Conservation (phyloP, 148 eudicot species). For the Fagopyrum esculentum region DNA sequence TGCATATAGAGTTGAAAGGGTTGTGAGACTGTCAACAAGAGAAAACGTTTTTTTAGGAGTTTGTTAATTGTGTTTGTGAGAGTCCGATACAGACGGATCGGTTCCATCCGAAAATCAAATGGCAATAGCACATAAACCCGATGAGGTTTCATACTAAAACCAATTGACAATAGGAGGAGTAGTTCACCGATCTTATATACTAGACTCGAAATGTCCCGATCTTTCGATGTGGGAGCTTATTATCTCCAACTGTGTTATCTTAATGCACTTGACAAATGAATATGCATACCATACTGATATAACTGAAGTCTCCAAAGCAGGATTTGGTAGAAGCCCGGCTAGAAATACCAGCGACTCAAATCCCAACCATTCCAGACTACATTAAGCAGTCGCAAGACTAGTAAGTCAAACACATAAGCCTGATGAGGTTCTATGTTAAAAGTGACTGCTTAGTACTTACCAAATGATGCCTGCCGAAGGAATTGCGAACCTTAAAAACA, state of each 20-base stretch:
- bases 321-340: slow-evolving; percentile 76
- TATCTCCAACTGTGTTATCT: too few relatives aligned
- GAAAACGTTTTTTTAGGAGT: background rate
- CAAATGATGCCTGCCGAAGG: slow-evolving; percentile 88
- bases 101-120: too few relatives aligned
- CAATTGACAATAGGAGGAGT: too few relatives aligned
- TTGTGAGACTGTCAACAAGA: slow-evolving; percentile 39
- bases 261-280: background rate
- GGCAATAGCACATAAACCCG: too few relatives aligned
- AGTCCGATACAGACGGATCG: too few relatives aligned
- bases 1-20: slow-evolving; percentile 58
- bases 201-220: too few relatives aligned
- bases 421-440: too few relatives aligned
- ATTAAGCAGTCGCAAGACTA: background rate
- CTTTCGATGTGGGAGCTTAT: too few relatives aligned
- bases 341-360: slow-evolving; percentile 67
- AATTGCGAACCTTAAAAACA: slow-evolving; percentile 69
- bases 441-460: slow-evolving; percentile 19
- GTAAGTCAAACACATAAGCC: background rate
- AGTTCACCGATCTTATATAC: too few relatives aligned
- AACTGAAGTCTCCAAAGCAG: slow-evolving; percentile 79
- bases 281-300: slow-evolving; percentile 39
- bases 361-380: slow-evolving; percentile 85
- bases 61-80: too few relatives aligned
- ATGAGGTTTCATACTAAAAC: too few relatives aligned